Evolutionary conservation across 1,284 basidiomycete genomes (phyloP).

Genomic region (Laetiporus sulphureus): DNA sequence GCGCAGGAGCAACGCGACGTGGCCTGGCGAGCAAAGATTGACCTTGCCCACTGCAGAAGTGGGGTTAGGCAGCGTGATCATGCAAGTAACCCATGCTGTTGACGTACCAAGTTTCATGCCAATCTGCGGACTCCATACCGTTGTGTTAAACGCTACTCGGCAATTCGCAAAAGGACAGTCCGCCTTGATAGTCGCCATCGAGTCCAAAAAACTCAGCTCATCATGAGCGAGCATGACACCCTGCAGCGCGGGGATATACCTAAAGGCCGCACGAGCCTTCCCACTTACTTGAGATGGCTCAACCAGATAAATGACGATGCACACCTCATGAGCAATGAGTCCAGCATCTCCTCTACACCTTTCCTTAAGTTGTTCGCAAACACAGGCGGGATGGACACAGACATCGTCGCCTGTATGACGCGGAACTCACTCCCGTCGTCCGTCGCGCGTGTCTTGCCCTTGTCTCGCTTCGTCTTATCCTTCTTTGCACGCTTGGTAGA

Average conservation of each 20-base stretch:
- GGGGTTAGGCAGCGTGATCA: constrained; percentile 3
- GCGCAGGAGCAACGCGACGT: constrained; percentile 88
- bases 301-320: constrained; percentile 18
- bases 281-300: constrained; percentile 8
- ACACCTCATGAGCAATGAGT: constrained; percentile 92
- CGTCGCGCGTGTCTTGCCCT: constrained; percentile 35
- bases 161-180: constrained; percentile 88
- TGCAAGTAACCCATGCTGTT: neutral
- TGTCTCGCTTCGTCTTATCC: constrained; percentile 26
- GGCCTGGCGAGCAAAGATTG: constrained; percentile 89
- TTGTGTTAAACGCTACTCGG: constrained; percentile 73
- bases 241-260: constrained; percentile 83
- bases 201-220: constrained; percentile 64
- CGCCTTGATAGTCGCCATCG: constrained; percentile 65
- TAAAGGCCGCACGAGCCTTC: constrained; percentile 27
- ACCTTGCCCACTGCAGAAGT: constrained; percentile 68
- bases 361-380: constrained; percentile 64
- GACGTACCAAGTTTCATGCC: constrained; percentile 78
- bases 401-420: constrained; percentile 57
- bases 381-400: constrained; percentile 77
- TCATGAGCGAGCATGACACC: constrained; percentile 89
- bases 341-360: constrained; percentile 84
- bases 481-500: constrained; percentile 21
- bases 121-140: constrained; percentile 85
- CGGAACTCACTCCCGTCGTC: constrained; percentile 52